Percentiles rank a stretch among this genome's conserved stretches.
These are phyloP conservation scores for Globisporangium megalacanthum DNA, from an alignment of 352 stramenopile species.

Conservation along the genomic window DNA sequence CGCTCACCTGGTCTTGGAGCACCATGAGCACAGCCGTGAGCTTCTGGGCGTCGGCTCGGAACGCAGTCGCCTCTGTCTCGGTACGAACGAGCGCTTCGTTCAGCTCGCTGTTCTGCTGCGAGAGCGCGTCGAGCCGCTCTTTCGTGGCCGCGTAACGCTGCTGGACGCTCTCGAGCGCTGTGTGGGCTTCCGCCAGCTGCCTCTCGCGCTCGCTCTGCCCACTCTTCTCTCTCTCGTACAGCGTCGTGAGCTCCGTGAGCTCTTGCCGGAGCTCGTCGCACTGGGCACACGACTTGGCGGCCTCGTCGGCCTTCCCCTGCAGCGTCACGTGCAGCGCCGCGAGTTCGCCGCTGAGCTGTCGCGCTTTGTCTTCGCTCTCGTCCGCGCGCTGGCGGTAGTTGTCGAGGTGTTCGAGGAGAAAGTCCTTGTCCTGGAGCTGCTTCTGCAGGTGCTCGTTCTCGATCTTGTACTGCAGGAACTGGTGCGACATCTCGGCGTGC, in stretches of 20 bases:
- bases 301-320: constrained; percentile 26
- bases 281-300: constrained; percentile 28
- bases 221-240: constrained; percentile 65
- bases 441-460: constrained; percentile 72
- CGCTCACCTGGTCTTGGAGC: constrained; percentile 34
- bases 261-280: constrained; percentile 41
- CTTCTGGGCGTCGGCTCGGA: constrained; percentile 41
- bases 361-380: constrained; percentile 37
- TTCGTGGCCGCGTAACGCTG: constrained; percentile 30
- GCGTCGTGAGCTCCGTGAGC: constrained; percentile 34
- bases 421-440: constrained; percentile 58
- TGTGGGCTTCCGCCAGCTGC: constrained; percentile 52
- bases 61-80: constrained; percentile 35
- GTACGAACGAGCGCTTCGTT: constrained; percentile 53
- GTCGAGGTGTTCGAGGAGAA: constrained; percentile 55
- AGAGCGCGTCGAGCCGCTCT: constrained; percentile 36
- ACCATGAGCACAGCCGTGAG: constrained; percentile 33
- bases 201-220: constrained; percentile 46
- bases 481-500: constrained; percentile 34
- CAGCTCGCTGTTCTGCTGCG: constrained; percentile 47
- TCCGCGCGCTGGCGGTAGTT: constrained; percentile 36
- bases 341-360: constrained; percentile 26
- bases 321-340: constrained; percentile 27
- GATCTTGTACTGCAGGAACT: constrained; percentile 68
- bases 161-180: constrained; percentile 36